Evolutionary conservation across 345 rosid genomes (phyloP).

Genomic region (Rhodomyrtus tomentosa): DNA sequence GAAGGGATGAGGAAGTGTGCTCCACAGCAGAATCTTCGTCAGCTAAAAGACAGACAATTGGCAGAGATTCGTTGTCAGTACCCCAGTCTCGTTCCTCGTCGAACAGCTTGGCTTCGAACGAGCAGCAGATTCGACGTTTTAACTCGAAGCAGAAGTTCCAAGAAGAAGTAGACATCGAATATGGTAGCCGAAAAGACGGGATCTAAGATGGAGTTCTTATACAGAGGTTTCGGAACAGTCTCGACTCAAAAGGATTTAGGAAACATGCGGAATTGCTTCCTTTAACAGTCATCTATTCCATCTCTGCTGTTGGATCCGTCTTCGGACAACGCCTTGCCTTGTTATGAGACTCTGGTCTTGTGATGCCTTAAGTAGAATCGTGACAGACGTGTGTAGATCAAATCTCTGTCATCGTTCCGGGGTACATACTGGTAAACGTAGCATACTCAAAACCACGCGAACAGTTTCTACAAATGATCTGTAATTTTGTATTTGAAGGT

Average conservation of each 20-base stretch:
- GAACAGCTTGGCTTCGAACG: conserved; percentile 16
- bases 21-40: conserved; percentile 77
- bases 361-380: neutral
- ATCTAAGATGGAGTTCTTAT: neutral
- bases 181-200: neutral
- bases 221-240: neutral
- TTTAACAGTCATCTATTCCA: neutral
- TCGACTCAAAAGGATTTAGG: neutral
- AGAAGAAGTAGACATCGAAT: neutral
- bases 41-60: conserved; percentile 28
- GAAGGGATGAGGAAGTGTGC: conserved; percentile 38
- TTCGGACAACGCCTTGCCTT: neutral
- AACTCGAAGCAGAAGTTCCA: neutral
- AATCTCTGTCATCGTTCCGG: neutral
- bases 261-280: neutral
- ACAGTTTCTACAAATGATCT: neutral
- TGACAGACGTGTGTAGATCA: neutral
- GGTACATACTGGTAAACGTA: neutral
- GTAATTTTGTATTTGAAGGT: neutral
- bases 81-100: conserved; percentile 47
- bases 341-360: neutral
- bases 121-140: neutral
- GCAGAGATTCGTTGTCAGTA: conserved; percentile 41
- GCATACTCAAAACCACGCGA: neutral
- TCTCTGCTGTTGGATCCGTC: neutral